Evolutionary conservation across 2,329 filamentous ascomycete species (phyloP).

Genomic region (Sordariomycetes sp.): DNA sequence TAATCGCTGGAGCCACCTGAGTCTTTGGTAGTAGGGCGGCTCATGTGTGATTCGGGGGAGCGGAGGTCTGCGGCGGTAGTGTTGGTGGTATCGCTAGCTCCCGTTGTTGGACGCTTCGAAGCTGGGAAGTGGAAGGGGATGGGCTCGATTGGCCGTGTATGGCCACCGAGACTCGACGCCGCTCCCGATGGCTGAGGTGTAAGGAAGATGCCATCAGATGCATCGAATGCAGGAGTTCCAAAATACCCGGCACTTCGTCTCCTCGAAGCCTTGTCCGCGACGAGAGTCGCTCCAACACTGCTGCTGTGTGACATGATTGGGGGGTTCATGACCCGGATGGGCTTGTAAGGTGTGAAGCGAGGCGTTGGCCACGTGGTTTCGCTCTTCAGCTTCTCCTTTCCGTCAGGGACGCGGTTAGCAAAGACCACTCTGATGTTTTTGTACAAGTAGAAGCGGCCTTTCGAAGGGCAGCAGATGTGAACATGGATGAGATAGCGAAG

Average conservation of each 20-base stretch:
- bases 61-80: constrained; percentile 10
- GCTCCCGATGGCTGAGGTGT: constrained; percentile 7
- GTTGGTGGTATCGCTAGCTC: constrained; percentile 17
- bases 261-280: constrained; percentile 50
- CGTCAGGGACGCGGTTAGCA: constrained; percentile 90
- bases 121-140: constrained; percentile 35
- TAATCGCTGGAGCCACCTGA: constrained; percentile 9
- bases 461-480: constrained; percentile 81
- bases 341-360: constrained; percentile 76
- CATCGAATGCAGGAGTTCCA: constrained; percentile 20
- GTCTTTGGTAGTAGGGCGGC: constrained; percentile 25
- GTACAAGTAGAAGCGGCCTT: constrained; percentile 81
- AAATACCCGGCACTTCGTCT: constrained; percentile 46
- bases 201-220: constrained; percentile 18
- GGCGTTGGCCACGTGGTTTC: constrained; percentile 87
- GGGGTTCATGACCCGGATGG: constrained; percentile 43
- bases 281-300: constrained; percentile 37
- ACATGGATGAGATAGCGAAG: constrained; percentile 86
- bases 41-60: constrained; percentile 18
- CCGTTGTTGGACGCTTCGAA: constrained; percentile 15
- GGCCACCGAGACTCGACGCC: constrained; percentile 13
- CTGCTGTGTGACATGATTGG: constrained; percentile 22
- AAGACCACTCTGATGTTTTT: constrained; percentile 92
- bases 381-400: constrained; percentile 84
- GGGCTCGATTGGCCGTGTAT: constrained; percentile 33